Conservation (phyloP, 2,329 filamentous ascomycete species). For the Diplodia corticola region DNA sequence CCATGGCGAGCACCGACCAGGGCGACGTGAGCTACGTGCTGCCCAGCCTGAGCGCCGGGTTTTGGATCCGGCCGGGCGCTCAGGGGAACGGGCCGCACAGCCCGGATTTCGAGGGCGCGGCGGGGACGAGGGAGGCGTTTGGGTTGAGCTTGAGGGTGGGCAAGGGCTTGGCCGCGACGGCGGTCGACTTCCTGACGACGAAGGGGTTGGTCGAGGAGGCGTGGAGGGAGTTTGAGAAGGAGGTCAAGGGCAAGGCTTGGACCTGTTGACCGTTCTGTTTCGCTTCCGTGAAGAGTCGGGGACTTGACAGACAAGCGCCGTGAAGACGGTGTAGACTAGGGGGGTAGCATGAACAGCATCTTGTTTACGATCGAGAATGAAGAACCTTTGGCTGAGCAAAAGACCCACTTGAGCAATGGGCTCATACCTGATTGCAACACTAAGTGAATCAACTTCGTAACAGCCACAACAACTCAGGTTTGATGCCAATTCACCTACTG, state of each 20-base stretch:
- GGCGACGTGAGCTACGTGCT: conserved; percentile 60
- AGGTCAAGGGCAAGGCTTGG: conserved; percentile 30
- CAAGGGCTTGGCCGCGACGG: conserved; percentile 41
- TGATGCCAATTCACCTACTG: not conserved
- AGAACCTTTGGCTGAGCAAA: no score
- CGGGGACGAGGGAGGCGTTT: conserved; percentile 40
- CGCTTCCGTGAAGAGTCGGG: no score
- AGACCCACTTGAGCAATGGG: no score
- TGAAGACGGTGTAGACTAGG: no score
- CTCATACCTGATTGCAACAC: no score
- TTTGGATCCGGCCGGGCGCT: conserved; percentile 45
- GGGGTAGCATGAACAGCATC: no score
- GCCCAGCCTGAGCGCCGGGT: conserved; percentile 56
- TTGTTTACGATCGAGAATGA: no score
- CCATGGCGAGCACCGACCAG: conserved; percentile 61
- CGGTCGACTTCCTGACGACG: conserved; percentile 38
- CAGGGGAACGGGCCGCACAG: conserved; percentile 41
- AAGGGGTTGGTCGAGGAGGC: conserved; percentile 23
- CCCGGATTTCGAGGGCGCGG: conserved; percentile 43
- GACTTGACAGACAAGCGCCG: no score
- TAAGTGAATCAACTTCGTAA: not conserved
- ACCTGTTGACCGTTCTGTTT: no score
- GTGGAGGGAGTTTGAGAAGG: conserved; percentile 30
- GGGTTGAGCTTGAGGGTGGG: conserved; percentile 35
- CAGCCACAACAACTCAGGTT: not conserved